phyloP scores from a whole-genome alignment of 2,329 filamentous ascomycete genomes.

The Fusarium armeniacum region DNA sequence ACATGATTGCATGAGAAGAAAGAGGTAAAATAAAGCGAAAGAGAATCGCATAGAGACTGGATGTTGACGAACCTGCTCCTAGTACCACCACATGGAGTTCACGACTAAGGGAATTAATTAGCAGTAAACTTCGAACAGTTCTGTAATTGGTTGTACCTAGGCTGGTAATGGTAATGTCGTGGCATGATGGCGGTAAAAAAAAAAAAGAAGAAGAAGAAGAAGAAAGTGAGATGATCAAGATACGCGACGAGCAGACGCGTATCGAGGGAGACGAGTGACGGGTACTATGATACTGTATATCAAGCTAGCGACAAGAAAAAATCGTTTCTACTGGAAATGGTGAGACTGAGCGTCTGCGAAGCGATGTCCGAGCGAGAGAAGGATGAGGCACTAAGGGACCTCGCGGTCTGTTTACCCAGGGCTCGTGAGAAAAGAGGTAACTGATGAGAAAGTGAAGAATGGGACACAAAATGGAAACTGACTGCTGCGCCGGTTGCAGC shows the following conservation, averaged over 20 bases:
- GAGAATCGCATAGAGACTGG: constrained; percentile 20
- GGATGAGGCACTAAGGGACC: constrained; percentile 24
- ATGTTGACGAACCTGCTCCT: constrained; percentile 74
- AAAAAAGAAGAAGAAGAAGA: not conserved
- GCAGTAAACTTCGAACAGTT: constrained; percentile 9
- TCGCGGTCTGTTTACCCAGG: constrained; percentile 17
- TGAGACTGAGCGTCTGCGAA: constrained; percentile 14
- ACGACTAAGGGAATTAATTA: constrained; percentile 64
- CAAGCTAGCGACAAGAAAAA: constrained; percentile 33
- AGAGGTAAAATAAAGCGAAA: constrained; percentile 22
- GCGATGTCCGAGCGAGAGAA: constrained; percentile 20
- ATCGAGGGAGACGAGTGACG: constrained; percentile 19
- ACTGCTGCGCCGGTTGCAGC: constrained; percentile 17
- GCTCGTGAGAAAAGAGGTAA: constrained; percentile 23
- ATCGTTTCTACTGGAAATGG: constrained; percentile 12
- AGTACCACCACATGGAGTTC: constrained; percentile 88
- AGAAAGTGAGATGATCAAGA: constrained; percentile 2
- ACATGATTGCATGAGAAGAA: constrained; percentile 31
- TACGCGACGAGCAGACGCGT: constrained; percentile 24
- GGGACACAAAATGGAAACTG: constrained; percentile 24
- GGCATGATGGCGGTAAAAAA: constrained; percentile 45
- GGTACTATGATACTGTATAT: constrained; percentile 15
- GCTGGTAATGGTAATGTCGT: constrained; percentile 50
- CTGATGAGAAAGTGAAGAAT: constrained; percentile 25
- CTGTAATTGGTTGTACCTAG: constrained; percentile 41